Percentiles rank a stretch among this genome's conserved stretches.
Conservation (phyloP, 2,329 filamentous ascomycete genomes). For the Colletotrichum sp. region DNA sequence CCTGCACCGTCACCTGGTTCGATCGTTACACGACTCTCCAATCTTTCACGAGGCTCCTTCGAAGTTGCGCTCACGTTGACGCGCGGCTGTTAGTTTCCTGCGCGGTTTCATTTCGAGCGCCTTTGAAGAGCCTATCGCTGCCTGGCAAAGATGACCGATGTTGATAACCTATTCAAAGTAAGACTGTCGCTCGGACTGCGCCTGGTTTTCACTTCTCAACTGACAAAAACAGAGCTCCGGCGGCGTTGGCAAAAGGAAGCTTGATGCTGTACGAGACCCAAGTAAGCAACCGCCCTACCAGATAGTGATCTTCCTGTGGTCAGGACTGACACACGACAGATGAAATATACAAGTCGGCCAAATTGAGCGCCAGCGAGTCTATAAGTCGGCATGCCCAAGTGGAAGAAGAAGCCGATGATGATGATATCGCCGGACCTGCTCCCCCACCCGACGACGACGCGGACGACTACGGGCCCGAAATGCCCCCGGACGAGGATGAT, state of each 20-base stretch:
- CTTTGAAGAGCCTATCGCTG: not conserved
- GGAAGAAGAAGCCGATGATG: constrained; percentile 45
- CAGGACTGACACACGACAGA: constrained; percentile 39
- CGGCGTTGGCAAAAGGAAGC: constrained; percentile 64
- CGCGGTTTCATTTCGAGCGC: not conserved
- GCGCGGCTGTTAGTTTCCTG: not conserved
- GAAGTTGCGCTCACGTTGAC: not conserved
- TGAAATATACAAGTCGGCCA: constrained; percentile 69
- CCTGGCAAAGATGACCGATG: constrained; percentile 52
- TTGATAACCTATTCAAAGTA: constrained; percentile 66
- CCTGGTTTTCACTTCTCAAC: not conserved
- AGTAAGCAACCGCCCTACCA: constrained; percentile 47
- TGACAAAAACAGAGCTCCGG: constrained; percentile 42
- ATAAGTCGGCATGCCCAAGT: constrained; percentile 51
- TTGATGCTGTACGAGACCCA: constrained; percentile 65
- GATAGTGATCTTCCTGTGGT: not conserved
- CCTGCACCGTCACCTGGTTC: not conserved
- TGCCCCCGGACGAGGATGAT: constrained; percentile 76
- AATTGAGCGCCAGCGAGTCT: constrained; percentile 48
- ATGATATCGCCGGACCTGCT: constrained; percentile 52
- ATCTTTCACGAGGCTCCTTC: not conserved
- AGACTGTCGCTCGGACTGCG: constrained; percentile 12
- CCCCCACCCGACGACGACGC: constrained; percentile 54
- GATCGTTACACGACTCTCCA: not conserved
- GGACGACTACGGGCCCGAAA: constrained; percentile 29